Evolutionary conservation across 1,284 basidiomycete genomes (phyloP), one percentile per base, ranked within the genome.

Genomic region (Puccinia horiana): DNA sequence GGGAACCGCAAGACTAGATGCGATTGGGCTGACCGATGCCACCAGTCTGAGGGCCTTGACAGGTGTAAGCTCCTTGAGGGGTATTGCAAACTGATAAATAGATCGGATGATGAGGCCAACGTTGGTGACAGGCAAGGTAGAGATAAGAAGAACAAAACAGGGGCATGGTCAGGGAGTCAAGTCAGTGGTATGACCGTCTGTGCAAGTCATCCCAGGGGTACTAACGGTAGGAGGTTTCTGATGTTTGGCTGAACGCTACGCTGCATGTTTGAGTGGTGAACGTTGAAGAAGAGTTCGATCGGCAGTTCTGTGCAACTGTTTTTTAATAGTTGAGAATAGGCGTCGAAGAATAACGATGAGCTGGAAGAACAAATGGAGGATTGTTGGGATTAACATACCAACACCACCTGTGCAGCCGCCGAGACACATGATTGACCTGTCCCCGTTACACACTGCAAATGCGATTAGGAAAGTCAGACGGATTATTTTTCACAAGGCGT

Each of bases 61-160:
- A 56, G 54, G 54, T 56, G 54, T 56, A 56, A 26, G 54, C 54
- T 26, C 54, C 54, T 56, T 56, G 54, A 26, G 54, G 54, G 54
- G 54, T 56, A 56, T 56, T 56, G 12, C 54, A 56, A 12, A 56
- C 54, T 56, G 54, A 2, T 23, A 56, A 23, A 4, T 4, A 52
- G 49, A 4, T 5, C 11, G 5, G 49, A 23, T 20, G 49, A 52
- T 52, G 49, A 23, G 11, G 49, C 4, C n/a, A n/a, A n/a, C n/a
- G n/a, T n/a, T n/a, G n/a, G n/a, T n/a, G n/a, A 52, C 6, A 20
- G 5, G 20, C 54, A n/a, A 56, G 29, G n/a, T 26, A 26, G 16
- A 52, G 16, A 52, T 52, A 14, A 52, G n/a, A 52, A 52, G 49
- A 23, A 52, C n/a, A 14, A 52, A 20, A 4, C 5, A 52, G 16